Base-by-base conservation (phyloP, 2,329 filamentous ascomycete genomes). In the Ophioceras dolichostomum region DNA sequence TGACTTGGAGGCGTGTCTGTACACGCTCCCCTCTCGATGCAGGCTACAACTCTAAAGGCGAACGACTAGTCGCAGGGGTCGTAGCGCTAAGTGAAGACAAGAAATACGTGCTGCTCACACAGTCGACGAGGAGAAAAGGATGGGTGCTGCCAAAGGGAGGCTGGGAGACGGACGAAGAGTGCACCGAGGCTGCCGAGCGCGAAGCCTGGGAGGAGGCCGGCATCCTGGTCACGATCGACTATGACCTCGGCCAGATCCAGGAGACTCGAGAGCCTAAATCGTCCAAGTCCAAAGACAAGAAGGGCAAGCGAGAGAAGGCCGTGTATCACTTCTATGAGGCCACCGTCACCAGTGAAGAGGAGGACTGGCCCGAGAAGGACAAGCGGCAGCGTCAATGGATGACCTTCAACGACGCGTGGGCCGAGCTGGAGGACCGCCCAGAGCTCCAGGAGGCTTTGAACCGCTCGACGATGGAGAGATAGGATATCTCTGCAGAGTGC, bases 161-260 rank as follows among this genome's bases (percentile, higher is more conserved):
- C 42, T 98, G 91, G 88, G 91, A 98, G 60, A 81, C 78, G 24
- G 91, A 98, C 60, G 91, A 98, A 63, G 75, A 79, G 43, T 91
- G 84, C 45, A 76, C 82, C 43, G 75, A 89, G 56, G 84, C 91
- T 40, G 91, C 91, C 39, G 61, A 81, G 68, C 68, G 91, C 48
- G 91, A 98, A 61, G 91, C 91, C 43, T 96, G 91, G 91, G 91
- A 96, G 65, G 91, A 96, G 64, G 91, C 88, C 30, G 91, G 91
- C 51, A 93, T 96, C 52, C 70, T 83, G 50, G 83, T 89, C 59
- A 80, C 75, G 41, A 79, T 95, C 58, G 79, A 82, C 50, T 82
- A 80, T 56, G 86, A 94, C 58, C 72, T 98, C 36, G 88, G 88
- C 45, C 73, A 81, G 45, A 94, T 98, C 49, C 66, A 79, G 38